Base-by-base conservation (phyloP, 305 asterid genomes). In the Plantago coronopus region DNA sequence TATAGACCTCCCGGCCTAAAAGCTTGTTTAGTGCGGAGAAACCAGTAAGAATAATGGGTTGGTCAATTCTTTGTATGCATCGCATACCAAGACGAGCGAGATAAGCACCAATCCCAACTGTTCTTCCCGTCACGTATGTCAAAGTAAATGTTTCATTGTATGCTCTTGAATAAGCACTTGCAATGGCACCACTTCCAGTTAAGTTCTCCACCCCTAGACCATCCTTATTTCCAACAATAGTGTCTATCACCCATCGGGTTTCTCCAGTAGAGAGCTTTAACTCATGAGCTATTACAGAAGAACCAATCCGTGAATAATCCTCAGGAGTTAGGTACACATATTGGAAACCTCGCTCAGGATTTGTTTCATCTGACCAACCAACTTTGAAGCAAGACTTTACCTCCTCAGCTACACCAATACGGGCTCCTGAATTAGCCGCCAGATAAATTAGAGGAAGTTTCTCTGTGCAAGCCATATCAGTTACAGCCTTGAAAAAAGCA, bases 31-130 rank as follows among this genome's bases (percentile, higher is more conserved):
- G 62, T 4, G 99, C 99, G 13, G 99, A 94, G 76, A 87, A 94
- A 54, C 97, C 99, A 0, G 99, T 94, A 59, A 94, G 86, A 74
- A 94, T 94, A 62, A 94, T 94, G 0, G 99, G 99, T 61, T 94
- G 99, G 64, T 94, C 99, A 4, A 89, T 85, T 75, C 96, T 81
- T 67, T 94, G 99, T 69, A 94, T 89, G 74, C 99, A 94, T 59
- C 99, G 91, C 95, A 94, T 94, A 38, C 99, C 99, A 48, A 94
- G 96, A 29, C 97, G 99, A 15, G 99, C 89, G 29, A 93, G 95
- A 76, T 89, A 93, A 72, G 99, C 99, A 59, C 99, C 99, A 51
- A 93, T 89, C 3, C 99, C 99, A 0, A 93, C 99, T 0, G 99
- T 93, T 79, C 99, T 75, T 42, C 99, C 97, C 0, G 97, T 82